phyloP scores from a whole-genome alignment of 2,329 filamentous ascomycete genomes.

The Ophiostoma ulmi region DNA sequence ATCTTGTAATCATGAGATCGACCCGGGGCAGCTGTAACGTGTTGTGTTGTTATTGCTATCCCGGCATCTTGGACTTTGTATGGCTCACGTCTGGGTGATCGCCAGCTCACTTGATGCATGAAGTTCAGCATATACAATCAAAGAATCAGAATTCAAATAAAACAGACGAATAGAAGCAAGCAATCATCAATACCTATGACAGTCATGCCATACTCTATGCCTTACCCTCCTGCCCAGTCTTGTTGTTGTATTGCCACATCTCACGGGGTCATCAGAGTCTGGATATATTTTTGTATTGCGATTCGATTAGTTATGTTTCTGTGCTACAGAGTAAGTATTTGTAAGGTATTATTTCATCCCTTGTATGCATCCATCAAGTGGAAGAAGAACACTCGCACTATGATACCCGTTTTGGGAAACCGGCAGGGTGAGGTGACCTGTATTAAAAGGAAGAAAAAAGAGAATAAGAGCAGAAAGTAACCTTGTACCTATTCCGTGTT shows the following conservation, averaged over 20 bases:
- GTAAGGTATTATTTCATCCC: not conserved
- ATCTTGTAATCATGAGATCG: constrained; percentile 1
- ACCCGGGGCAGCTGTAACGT: not conserved
- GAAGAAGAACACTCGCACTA: not conserved
- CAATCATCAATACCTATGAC: not conserved
- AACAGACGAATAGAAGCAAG: not conserved
- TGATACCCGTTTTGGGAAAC: not conserved
- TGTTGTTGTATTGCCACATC: constrained; percentile 10
- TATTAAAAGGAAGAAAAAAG: not conserved
- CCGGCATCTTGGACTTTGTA: not conserved
- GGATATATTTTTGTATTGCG: not conserved
- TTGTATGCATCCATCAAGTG: not conserved
- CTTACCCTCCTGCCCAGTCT: not conserved
- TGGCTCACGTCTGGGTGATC: not conserved
- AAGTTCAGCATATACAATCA: not conserved
- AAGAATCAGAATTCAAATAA: not conserved
- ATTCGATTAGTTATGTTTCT: not conserved
- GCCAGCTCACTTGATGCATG: not conserved
- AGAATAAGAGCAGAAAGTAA: not conserved
- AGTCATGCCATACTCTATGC: not conserved
- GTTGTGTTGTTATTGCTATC: not conserved
- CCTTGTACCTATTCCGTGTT: not conserved
- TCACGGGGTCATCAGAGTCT: constrained; percentile 8
- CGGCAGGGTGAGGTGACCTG: not conserved
- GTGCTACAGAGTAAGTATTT: not conserved